Base-by-base conservation (phyloP, 768 basidiomycete genomes). In the Pleurotus citrinopileatus region DNA sequence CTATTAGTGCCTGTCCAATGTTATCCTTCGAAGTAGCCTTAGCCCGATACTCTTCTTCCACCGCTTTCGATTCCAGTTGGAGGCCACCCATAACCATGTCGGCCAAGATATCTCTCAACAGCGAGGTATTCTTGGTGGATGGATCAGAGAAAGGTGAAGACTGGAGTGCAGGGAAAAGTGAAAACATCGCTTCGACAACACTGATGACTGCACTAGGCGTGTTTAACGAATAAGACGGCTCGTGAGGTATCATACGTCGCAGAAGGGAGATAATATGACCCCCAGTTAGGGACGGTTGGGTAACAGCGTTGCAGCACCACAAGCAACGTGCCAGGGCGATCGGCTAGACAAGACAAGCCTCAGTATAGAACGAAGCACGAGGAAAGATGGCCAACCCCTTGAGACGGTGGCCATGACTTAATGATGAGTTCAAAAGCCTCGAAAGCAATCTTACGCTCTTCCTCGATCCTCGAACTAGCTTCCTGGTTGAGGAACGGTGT, bases 241-340 rank as follows among this genome's bases (percentile, higher is more conserved):
- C 78, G 8, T 65, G 61, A 50, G 76, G 70, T 59, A 84, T 54
- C 62, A 80, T 61, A 60, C 73, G 64, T 57, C 77, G 76, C 3
- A 90, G 70, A 8, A 70, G 67, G 8, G 71, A 72, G 15, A 89
- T 59, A 22, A 86, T 70, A 13, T 36, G 48, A 37, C 19, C 29
- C 10, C 19, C 82, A 76, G 7, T 74, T 71, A 15, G 82, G 75
- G 45, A 77, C 67, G 6, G 76, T 71, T 5, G 70, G 57, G 36
- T 71, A 68, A 81, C 81, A 7, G 86, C 86, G 58, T 78, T 80
- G 59, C 82, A 82, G 61, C 87, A 89, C 89, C 89, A 91, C 26
- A 86, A 57, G 59, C 77, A 81, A 22, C 88, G 80, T 55, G 83
- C 82, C 8, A 86, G 70, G 51, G 76, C 79, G 20, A 67, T 71